These are phyloP conservation scores for Boletus subparvulus DNA, from an alignment of 768 basidiomycete species.

Conservation along the genomic window DNA sequence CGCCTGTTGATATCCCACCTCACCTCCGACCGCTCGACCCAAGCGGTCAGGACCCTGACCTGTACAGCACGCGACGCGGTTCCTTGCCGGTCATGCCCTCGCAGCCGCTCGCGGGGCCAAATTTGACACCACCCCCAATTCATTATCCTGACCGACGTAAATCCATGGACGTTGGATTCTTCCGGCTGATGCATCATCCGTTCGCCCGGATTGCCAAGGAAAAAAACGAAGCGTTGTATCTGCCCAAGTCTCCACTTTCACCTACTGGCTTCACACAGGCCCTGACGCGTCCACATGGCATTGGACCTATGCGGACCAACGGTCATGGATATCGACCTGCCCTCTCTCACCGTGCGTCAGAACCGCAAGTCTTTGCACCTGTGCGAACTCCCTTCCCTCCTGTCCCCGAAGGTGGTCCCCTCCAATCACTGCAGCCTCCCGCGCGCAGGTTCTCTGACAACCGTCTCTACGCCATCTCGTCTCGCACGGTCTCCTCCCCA, in stretches of 20 bases:
- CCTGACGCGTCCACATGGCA: conserved; percentile 37
- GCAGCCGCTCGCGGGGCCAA: conserved; percentile 21
- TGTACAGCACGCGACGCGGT: conserved; percentile 46
- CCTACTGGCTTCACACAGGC: conserved; percentile 33
- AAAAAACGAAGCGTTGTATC: conserved; percentile 34
- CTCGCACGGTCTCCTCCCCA: conserved; percentile 48
- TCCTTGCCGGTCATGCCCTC: conserved; percentile 50
- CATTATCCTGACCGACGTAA: conserved; percentile 37
- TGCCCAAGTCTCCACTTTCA: conserved; percentile 35
- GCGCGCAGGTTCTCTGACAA: conserved; percentile 43
- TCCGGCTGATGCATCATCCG: conserved; percentile 51
- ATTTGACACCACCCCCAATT: conserved; percentile 37
- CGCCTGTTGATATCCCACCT: conserved; percentile 20
- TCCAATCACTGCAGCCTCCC: conserved; percentile 8
- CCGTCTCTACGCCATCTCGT: conserved; percentile 46
- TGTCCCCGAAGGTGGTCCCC: conserved; percentile 24
- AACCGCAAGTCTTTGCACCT: conserved; percentile 36
- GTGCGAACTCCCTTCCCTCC: conserved; percentile 39
- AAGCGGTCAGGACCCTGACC: conserved; percentile 30
- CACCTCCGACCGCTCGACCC: conserved; percentile 25
- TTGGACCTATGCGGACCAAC: conserved; percentile 46
- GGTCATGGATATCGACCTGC: conserved; percentile 41
- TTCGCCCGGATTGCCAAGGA: conserved; percentile 35
- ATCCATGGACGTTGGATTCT: conserved; percentile 45
- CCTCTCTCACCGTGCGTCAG: conserved; percentile 32